Conservation (phyloP, 2,329 filamentous ascomycete species). For the Aureobasidium sp. region DNA sequence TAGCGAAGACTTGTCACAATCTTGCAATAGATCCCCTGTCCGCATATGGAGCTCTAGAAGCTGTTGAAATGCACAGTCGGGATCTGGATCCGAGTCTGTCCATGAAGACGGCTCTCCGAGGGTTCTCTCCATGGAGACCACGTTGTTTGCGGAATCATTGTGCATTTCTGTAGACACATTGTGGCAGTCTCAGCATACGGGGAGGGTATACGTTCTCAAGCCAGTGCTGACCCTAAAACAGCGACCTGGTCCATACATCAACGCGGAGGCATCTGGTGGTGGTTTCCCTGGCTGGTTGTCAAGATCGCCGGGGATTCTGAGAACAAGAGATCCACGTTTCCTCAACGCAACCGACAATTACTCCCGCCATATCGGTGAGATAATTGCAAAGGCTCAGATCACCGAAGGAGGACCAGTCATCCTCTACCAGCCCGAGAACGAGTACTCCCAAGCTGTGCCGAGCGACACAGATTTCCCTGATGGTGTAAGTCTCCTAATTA, state of each 20-base stretch:
- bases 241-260: constrained; percentile 64
- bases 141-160: neutral
- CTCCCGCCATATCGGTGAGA: constrained; percentile 43
- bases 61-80: too few species aligned
- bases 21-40: too few species aligned
- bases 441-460: neutral
- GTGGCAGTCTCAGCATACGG: neutral
- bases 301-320: constrained; percentile 55
- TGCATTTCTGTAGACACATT: neutral
- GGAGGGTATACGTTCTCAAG: neutral
- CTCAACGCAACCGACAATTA: constrained; percentile 57
- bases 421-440: constrained; percentile 73
- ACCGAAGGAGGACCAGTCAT: constrained; percentile 77
- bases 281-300: constrained; percentile 78
- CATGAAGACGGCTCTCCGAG: too few species aligned
- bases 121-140: neutral
- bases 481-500: constrained; percentile 23
- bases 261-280: constrained; percentile 68
- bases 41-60: too few species aligned
- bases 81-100: too few species aligned
- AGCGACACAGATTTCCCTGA: constrained; percentile 50
- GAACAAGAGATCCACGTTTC: constrained; percentile 56
- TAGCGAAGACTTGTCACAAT: too few species aligned
- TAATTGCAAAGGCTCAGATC: constrained; percentile 69
- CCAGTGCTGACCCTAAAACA: neutral